Evolutionary conservation across 2,329 filamentous ascomycete species (phyloP), one percentile per base, ranked within the genome.

Genomic region (Paecilomyces niveus): DNA sequence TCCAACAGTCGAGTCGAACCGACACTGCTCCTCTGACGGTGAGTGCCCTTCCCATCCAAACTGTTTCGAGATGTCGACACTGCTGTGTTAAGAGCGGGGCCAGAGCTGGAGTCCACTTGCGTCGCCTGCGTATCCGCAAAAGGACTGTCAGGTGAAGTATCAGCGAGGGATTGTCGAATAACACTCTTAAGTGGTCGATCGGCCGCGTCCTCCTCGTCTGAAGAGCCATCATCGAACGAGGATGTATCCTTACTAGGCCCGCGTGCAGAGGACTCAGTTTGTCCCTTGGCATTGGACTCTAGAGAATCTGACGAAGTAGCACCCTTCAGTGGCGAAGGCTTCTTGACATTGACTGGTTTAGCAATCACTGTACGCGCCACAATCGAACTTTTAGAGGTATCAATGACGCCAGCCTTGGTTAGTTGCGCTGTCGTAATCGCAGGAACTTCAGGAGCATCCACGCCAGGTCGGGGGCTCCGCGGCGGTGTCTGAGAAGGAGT

Each of bases 391-490:
- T 64, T 68, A 54, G 67, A 67, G 11, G 66, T 63, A n/a, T 68
- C 64, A 22, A 72, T 59, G 11, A 68, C 67, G 11, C 70, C 70
- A 9, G 74, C 73, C 59, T 74, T 76, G 57, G 72, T 70, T 6
- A 78, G 65, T 57, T 76, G 75, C 3, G 74, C 70, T 11, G 70
- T 63, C 67, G 92, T 86, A 65, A 94, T 86, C 58, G 79, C 78
- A 6, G 89, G 89, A 5, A 93, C 87, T 0, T 90, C 89, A 2
- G 90, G 90, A 18, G 88, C 80, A 57, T 74, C 70, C 8, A 65
- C 63, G 3, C 68, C 66, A 1, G 70, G 64, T 11, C 77, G 70
- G 2, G 71, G 75, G 58, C 80, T 75, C 1, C 65, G 60, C 11
- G 72, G 72, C 24, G 76, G 73, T 54, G 79, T 81, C 31, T 73